Percentiles rank a stretch among this genome's conserved stretches.
phyloP scores from a whole-genome alignment of 2,329 filamentous ascomycete genomes.

The Colletotrichum liriopes region DNA sequence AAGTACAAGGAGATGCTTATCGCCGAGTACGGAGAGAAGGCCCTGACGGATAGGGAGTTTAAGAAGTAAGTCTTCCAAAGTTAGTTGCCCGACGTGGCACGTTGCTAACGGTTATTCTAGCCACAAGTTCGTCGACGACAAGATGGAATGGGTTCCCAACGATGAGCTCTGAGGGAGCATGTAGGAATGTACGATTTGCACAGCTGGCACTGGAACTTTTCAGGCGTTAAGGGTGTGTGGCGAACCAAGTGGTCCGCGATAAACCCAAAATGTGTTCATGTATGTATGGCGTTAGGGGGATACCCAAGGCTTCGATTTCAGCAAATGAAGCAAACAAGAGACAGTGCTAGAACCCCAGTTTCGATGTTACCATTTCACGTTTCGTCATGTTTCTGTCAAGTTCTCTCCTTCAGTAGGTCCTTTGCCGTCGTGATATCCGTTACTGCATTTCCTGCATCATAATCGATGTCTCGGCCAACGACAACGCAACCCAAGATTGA shows the following conservation, averaged over 20 bases:
- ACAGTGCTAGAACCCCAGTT: background rate
- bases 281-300: constrained; percentile 37
- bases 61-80: constrained; percentile 61
- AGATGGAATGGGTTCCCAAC: constrained; percentile 52
- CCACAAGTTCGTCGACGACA: constrained; percentile 58
- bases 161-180: constrained; percentile 23
- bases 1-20: constrained; percentile 71
- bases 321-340: background rate
- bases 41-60: constrained; percentile 66
- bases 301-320: constrained; percentile 30
- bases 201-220: background rate
- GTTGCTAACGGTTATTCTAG: constrained; percentile 49
- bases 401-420: background rate
- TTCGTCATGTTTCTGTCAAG: background rate
- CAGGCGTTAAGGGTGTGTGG: constrained; percentile 15
- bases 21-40: constrained; percentile 69
- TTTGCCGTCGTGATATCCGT: no score
- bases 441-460: background rate
- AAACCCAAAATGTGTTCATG: background rate
- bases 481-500: background rate
- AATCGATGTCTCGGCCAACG: background rate
- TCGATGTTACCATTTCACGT: background rate
- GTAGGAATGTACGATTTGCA: background rate
- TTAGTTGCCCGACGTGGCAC: background rate
- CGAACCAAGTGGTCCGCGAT: background rate